These are phyloP conservation scores for Codiaeum variegatum DNA, from an alignment of 441 rosid genomes.

Conservation along the genomic window DNA sequence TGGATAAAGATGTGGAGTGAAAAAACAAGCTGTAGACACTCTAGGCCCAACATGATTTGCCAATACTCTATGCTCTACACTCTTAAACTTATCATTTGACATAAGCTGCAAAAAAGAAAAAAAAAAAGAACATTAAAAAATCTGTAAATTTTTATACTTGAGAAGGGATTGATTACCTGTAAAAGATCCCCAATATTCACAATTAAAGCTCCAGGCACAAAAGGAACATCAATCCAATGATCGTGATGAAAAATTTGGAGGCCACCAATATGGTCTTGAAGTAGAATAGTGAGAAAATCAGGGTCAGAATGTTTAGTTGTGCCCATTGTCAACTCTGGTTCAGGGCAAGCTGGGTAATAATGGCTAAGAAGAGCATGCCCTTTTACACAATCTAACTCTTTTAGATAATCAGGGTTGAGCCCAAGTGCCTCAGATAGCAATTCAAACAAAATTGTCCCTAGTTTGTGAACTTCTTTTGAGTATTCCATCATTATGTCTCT, in stretches of 20 bases:
- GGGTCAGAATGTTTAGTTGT: constrained; percentile 69
- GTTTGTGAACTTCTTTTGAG: background rate
- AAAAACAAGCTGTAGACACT: constrained; percentile 49
- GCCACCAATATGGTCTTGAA: constrained; percentile 73
- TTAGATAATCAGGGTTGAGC: background rate
- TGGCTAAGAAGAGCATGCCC: background rate
- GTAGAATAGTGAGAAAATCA: constrained; percentile 63
- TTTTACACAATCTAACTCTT: constrained; percentile 4
- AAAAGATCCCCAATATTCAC: constrained; percentile 64
- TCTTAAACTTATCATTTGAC: constrained; percentile 30
- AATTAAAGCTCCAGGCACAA: constrained; percentile 58
- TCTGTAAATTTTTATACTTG: too few relatives aligned
- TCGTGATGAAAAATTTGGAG: constrained; percentile 58
- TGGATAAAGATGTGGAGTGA: background rate
- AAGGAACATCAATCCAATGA: constrained; percentile 62
- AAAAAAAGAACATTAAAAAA: too few relatives aligned
- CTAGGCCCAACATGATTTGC: constrained; percentile 31
- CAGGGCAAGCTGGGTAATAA: constrained; percentile 13
- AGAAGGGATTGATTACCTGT: background rate
- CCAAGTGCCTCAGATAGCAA: constrained; percentile 21
- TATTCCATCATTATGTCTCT: constrained; percentile 2
- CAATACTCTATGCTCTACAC: constrained; percentile 27
- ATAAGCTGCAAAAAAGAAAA: constrained; percentile 20
- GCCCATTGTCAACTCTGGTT: constrained; percentile 40
- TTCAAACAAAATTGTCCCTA: background rate